These are phyloP conservation scores for Rhodotorula sp. DNA, from an alignment of 1,284 basidiomycete species.

Conservation along the genomic window DNA sequence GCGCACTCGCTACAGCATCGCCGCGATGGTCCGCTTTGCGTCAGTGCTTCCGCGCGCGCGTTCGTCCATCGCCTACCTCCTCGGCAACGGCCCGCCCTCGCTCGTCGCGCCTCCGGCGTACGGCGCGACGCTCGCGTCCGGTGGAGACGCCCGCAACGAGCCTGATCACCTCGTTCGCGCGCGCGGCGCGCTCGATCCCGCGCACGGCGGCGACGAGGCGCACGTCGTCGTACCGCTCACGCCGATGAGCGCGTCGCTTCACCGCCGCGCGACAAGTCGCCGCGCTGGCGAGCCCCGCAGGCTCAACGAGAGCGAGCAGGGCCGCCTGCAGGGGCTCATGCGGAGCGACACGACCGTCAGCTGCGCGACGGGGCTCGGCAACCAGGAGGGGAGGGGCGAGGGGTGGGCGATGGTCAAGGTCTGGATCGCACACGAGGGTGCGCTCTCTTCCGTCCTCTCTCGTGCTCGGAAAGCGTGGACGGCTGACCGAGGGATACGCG, in stretches of 20 bases:
- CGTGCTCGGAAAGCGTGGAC: not conserved
- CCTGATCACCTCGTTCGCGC: not conserved
- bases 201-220: not conserved
- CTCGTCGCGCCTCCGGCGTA: not conserved
- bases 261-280: conserved; percentile 2
- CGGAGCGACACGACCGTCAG: conserved; percentile 55
- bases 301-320: conserved; percentile 71
- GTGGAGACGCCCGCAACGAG: not conserved
- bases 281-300: not conserved
- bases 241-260: conserved; percentile 1
- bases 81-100: not conserved
- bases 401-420: conserved; percentile 59
- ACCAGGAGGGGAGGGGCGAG: conserved; percentile 42
- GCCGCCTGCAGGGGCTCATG: conserved; percentile 75
- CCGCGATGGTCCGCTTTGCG: not conserved
- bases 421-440: conserved; percentile 88
- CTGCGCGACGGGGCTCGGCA: not conserved
- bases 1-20: not conserved
- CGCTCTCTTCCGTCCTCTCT: conserved; percentile 14
- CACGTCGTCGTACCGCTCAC: conserved; percentile 5
- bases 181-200: not conserved
- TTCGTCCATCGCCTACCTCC: not conserved
- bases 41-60: not conserved
- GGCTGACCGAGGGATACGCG: not conserved
- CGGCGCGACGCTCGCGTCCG: not conserved